phyloP scores from a whole-genome alignment of 176 grass and related monocot species.

The sorghum (Sorghum bicolor) region DNA sequence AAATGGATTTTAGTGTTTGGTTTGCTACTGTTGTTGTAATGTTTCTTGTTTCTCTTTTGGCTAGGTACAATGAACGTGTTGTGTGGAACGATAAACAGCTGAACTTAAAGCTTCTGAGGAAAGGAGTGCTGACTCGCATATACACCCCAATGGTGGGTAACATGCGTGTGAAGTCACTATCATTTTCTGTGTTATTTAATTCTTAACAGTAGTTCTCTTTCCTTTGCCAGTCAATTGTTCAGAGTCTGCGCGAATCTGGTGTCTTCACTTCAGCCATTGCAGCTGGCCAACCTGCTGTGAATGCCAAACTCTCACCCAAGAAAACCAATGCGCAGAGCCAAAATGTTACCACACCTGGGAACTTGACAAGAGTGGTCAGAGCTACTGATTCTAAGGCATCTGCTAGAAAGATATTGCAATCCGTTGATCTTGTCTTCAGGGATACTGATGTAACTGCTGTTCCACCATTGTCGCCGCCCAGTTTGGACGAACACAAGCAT shows the following conservation, averaged over 20 bases:
- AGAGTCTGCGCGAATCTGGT: conserved; percentile 74
- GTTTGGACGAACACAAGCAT: conserved; percentile 22
- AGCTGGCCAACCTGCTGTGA: conserved; percentile 47
- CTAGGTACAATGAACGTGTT: conserved; percentile 88
- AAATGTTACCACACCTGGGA: conserved; percentile 1
- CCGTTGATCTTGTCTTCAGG: neutral
- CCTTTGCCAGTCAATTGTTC: conserved; percentile 69
- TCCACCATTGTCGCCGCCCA: conserved; percentile 63
- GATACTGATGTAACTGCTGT: conserved; percentile 33
- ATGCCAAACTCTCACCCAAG: conserved; percentile 30
- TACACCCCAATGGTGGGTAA: conserved; percentile 80
- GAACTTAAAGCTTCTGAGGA: conserved; percentile 79
- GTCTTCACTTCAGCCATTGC: conserved; percentile 75
- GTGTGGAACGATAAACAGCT: conserved; percentile 81
- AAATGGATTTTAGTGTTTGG: neutral
- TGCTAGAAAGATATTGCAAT: conserved; percentile 59
- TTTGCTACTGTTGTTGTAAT: neutral
- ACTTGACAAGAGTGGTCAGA: neutral
- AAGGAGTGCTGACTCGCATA: conserved; percentile 79
- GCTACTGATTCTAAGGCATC: conserved; percentile 23
- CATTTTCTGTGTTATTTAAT: conserved; percentile 15
- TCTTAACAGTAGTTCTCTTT: neutral
- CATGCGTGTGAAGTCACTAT: neutral
- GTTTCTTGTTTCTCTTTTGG: neutral
- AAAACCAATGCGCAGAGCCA: conserved; percentile 16